Percentiles rank a stretch among this genome's conserved stretches.
Evolutionary conservation across 345 rosid species (phyloP).

Genomic region (Murraya paniculata): DNA sequence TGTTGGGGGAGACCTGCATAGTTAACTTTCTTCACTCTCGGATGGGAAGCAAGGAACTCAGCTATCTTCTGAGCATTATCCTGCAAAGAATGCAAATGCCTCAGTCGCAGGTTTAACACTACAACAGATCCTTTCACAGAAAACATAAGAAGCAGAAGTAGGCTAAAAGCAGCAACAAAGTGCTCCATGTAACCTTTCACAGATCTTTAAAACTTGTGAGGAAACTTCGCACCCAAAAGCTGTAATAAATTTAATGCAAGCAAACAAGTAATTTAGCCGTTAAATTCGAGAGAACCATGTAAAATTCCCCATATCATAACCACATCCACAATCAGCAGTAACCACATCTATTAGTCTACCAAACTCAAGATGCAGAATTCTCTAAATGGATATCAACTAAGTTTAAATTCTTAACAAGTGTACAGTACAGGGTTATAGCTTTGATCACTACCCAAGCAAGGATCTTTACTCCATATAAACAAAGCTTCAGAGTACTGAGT

Average conservation of each 20-base stretch:
- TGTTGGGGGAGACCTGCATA: conserved; percentile 86
- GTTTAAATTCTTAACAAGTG: background rate
- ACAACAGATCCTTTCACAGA: background rate
- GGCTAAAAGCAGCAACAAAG: background rate
- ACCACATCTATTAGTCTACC: background rate
- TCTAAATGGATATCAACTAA: background rate
- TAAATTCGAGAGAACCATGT: background rate
- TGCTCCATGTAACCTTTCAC: background rate
- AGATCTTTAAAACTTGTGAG: background rate
- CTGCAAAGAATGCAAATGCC: conserved; percentile 32
- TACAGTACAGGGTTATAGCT: background rate
- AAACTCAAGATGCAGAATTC: background rate
- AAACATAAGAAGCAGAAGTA: background rate
- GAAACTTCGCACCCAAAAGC: background rate
- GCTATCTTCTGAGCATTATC: conserved; percentile 90
- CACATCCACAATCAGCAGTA: background rate
- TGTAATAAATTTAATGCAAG: background rate
- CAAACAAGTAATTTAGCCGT: background rate
- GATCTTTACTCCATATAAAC: background rate
- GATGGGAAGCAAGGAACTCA: conserved; percentile 76
- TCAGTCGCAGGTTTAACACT: conserved; percentile 1
- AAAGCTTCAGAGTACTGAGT: background rate
- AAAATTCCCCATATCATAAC: background rate
- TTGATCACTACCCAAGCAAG: background rate
- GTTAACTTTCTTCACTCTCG: conserved; percentile 75